Percentiles rank a stretch among this genome's conserved stretches.
phyloP scores from a whole-genome alignment of 176 grass and related monocot genomes.

The Raddia guianensis region DNA sequence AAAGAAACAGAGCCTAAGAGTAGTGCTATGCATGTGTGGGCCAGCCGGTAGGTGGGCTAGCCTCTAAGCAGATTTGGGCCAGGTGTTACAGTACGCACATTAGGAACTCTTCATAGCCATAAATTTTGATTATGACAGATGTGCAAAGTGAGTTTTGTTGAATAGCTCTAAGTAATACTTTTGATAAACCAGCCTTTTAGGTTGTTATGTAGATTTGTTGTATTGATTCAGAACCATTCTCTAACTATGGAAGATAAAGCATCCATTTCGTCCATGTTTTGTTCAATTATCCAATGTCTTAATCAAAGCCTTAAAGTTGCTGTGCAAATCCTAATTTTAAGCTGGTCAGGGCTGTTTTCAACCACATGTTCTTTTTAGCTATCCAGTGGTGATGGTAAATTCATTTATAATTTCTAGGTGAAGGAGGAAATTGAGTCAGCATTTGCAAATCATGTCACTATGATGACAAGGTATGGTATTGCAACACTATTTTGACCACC shows the following conservation, averaged over 20 bases:
- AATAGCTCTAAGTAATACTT: not conserved
- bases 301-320: not conserved
- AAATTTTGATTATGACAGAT: not conserved
- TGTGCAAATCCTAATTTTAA: not conserved
- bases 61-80: too few relatives aligned
- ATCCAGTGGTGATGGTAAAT: constrained; percentile 10
- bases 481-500: constrained; percentile 10
- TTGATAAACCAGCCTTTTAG: not conserved
- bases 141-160: not conserved
- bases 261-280: not conserved
- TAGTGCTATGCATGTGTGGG: too few relatives aligned
- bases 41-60: too few relatives aligned
- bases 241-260: not conserved
- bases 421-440: constrained; percentile 95
- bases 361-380: constrained; percentile 19
- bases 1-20: too few relatives aligned
- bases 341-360: not conserved
- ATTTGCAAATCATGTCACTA: constrained; percentile 67
- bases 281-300: not conserved
- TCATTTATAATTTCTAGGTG: constrained; percentile 60
- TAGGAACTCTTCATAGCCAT: too few relatives aligned
- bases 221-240: not conserved
- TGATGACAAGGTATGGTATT: constrained; percentile 57
- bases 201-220: not conserved
- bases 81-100: too few relatives aligned